These are phyloP conservation scores for Coemansia sp. DNA, from an alignment of 192 early-diverging fungal genomes.

Conservation along the genomic window DNA sequence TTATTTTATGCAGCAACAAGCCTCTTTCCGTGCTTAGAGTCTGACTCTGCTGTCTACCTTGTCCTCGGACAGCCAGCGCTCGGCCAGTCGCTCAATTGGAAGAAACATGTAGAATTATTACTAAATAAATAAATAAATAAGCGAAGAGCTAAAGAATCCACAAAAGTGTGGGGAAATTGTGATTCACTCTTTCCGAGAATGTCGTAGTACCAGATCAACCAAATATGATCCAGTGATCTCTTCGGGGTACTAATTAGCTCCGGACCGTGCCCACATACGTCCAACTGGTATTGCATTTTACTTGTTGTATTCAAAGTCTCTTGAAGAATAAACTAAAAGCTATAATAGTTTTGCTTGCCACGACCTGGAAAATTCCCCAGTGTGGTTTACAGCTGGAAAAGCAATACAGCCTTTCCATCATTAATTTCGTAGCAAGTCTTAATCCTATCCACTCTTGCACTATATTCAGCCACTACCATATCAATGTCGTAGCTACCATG, in stretches of 20 bases:
- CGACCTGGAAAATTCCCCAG: no score
- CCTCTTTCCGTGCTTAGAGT: background rate
- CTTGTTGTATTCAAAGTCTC: no score
- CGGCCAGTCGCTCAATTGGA: constrained; percentile 20
- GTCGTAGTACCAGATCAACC: background rate
- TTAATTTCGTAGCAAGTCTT: no score
- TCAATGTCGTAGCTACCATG: no score
- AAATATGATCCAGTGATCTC: background rate
- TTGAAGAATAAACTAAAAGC: no score
- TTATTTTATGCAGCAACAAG: background rate
- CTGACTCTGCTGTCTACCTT: constrained; percentile 14
- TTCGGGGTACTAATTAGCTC: background rate
- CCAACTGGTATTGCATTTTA: no score
- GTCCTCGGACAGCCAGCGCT: constrained; percentile 54
- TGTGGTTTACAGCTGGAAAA: no score
- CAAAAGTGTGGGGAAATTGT: background rate
- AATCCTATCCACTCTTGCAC: no score
- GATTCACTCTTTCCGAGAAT: background rate
- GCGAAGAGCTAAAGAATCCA: background rate
- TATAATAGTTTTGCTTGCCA: no score
- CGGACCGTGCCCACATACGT: no score
- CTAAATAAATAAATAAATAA: background rate
- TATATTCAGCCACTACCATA: no score
- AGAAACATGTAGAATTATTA: constrained; percentile 6
- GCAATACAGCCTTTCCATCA: no score